Evolutionary conservation across 2,329 filamentous ascomycete genomes (phyloP), one percentile per base, ranked within the genome.

Genomic region (Falciphora oryzae): DNA sequence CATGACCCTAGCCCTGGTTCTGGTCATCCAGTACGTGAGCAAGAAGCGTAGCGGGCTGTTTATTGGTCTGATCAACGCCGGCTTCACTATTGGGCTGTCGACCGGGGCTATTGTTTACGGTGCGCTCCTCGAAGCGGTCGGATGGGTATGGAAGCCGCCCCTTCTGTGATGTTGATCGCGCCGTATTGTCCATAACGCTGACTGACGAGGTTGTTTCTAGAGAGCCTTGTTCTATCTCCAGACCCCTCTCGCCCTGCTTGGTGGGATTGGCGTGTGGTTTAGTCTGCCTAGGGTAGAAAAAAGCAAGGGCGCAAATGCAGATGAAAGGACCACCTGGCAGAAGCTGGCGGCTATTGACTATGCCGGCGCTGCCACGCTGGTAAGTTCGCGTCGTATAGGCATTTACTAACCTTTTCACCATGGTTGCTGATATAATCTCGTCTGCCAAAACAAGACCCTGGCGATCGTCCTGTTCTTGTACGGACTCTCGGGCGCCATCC

Each of bases 281-380:
- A 86, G 85, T 63, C 85, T 95, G 25, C 91, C 91, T 0, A 69
- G 68, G 1, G 67, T 74, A 63, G 77, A 76, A n/a, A 77, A 77
- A 67, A 71, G 73, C 65, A 75, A 76, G 60, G 10, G 6, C 6
- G 8, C 25, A 1, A 63, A 32, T n/a, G 16, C 10, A n/a, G 35
- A 63, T 11, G 13, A 59, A n/a, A 59, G 28, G 50, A 78, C 81
- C 53, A 69, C 81, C 53, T 65, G 74, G 62, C 71, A 82, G 35
- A 90, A 88, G 70, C 78, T 94, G 14, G 81, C 81, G 4, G 78
- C 80, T 1, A 85, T 96, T 64, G 92, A 96, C 75, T 95, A 94
- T 69, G 79, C 87, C 0, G 92, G 92, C 4, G 89, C 90, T 8
- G 53, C 85, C 1, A 79, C 87, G n/a, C 75, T 93, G 68, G 86